These are phyloP conservation scores for Eucalyptus marginata DNA, from an alignment of 345 rosid species.

Conservation along the genomic window DNA sequence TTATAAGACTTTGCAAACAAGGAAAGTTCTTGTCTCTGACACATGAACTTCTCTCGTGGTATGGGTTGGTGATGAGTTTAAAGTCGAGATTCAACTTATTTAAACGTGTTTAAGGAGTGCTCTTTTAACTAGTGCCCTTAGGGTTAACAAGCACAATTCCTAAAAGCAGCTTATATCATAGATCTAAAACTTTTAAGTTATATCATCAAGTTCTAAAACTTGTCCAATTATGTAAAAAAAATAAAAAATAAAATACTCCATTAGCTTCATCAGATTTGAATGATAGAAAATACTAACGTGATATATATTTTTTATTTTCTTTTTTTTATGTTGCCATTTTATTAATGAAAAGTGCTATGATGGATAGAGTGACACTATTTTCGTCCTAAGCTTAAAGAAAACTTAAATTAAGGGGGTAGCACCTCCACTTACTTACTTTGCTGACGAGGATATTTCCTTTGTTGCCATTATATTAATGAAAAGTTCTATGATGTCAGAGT, in stretches of 20 bases:
- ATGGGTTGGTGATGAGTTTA: neutral
- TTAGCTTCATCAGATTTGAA: neutral
- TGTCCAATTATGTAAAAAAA: neutral
- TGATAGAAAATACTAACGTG: rapidly evolving
- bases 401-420: neutral
- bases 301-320: rapidly evolving
- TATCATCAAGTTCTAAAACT: neutral
- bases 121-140: neutral
- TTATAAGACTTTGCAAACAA: neutral
- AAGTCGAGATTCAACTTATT: neutral
- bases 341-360: neutral
- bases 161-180: neutral
- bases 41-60: too few species aligned
- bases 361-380: neutral
- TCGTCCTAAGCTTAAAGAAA: neutral
- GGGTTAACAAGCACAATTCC: neutral
- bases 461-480: too few species aligned
- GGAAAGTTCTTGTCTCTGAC: neutral
- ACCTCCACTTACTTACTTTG: neutral
- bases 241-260: rapidly evolving
- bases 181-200: rapidly evolving
- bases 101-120: neutral
- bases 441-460: neutral
- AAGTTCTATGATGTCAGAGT: too few species aligned
- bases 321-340: neutral